Evolutionary conservation across 305 asterid species (phyloP).

Genomic region (Solanum aculeatissimum): DNA sequence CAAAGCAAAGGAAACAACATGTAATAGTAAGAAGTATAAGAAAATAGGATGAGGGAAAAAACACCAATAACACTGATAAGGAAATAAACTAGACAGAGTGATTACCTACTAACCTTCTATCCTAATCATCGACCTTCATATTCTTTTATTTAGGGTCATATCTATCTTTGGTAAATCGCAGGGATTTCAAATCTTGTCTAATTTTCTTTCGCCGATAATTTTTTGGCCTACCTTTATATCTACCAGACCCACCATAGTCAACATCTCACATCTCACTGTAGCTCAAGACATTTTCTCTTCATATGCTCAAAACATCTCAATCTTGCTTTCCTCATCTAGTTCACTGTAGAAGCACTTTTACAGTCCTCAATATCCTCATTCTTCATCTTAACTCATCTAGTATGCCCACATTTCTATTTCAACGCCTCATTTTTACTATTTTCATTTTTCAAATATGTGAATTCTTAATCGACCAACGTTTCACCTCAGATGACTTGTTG

Average conservation of each 20-base stretch:
- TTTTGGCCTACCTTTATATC: neutral
- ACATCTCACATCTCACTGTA: neutral
- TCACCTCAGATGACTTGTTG: neutral
- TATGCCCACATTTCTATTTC: neutral
- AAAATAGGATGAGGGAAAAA: neutral
- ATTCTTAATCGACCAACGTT: neutral
- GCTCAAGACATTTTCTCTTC: neutral
- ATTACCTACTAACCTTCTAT: neutral
- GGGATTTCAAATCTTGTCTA: neutral
- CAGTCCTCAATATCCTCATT: neutral
- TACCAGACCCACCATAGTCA: neutral
- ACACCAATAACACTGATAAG: neutral
- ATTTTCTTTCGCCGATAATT: neutral
- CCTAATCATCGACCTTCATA: neutral
- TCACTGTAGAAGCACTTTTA: neutral
- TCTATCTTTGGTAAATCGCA: neutral
- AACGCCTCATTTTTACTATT: neutral
- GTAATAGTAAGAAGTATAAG: neutral
- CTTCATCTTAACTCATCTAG: neutral
- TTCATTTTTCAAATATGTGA: neutral
- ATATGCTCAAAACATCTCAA: neutral
- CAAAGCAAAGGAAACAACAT: neutral
- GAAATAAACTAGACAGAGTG: neutral
- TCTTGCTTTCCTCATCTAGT: neutral
- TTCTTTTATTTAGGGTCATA: neutral